These are phyloP conservation scores for Trametes polyzona DNA, from an alignment of 1,284 basidiomycete genomes.

Conservation along the genomic window DNA sequence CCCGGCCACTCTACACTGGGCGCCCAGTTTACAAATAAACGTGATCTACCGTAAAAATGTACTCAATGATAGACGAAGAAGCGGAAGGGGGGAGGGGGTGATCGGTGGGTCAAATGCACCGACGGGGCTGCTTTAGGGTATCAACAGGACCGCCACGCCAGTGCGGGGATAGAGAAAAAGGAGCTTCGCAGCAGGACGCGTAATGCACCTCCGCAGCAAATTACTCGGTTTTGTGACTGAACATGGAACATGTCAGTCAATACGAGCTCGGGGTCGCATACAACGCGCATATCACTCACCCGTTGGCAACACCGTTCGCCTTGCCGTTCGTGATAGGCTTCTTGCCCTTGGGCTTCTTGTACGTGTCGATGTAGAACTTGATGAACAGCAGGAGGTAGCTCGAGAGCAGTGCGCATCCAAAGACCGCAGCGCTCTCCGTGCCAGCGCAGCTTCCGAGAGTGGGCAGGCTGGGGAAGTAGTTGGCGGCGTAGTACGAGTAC, in stretches of 20 bases:
- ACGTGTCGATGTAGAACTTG: slow-evolving; percentile 86
- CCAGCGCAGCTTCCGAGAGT: slow-evolving; percentile 85
- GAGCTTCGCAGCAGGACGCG: slow-evolving; percentile 10
- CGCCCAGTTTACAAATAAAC: slow-evolving; percentile 27
- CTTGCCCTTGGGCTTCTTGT: slow-evolving; percentile 65
- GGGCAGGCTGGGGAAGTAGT: slow-evolving; percentile 69
- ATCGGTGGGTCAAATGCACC: slow-evolving; percentile 1
- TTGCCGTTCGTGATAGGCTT: slow-evolving; percentile 43
- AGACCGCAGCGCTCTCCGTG: slow-evolving; percentile 84
- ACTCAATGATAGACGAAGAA: slow-evolving; percentile 19
- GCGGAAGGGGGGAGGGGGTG: too few species aligned
- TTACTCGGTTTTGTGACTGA: slow-evolving; percentile 39
- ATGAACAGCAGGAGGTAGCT: slow-evolving; percentile 93
- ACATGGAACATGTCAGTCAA: background rate
- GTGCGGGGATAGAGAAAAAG: slow-evolving; percentile 2
- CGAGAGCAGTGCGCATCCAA: slow-evolving; percentile 88
- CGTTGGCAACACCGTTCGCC: slow-evolving; percentile 39
- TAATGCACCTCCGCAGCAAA: background rate
- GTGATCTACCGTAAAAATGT: slow-evolving; percentile 25
- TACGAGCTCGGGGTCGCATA: background rate
- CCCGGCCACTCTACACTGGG: slow-evolving; percentile 1
- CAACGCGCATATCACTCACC: slow-evolving; percentile 25
- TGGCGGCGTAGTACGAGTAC: slow-evolving; percentile 80
- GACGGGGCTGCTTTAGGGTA: slow-evolving; percentile 29
- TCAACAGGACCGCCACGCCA: slow-evolving; percentile 24